These are phyloP conservation scores for Phylloporus rhodoxanthus DNA, from an alignment of 768 basidiomycete genomes.

Conservation along the genomic window DNA sequence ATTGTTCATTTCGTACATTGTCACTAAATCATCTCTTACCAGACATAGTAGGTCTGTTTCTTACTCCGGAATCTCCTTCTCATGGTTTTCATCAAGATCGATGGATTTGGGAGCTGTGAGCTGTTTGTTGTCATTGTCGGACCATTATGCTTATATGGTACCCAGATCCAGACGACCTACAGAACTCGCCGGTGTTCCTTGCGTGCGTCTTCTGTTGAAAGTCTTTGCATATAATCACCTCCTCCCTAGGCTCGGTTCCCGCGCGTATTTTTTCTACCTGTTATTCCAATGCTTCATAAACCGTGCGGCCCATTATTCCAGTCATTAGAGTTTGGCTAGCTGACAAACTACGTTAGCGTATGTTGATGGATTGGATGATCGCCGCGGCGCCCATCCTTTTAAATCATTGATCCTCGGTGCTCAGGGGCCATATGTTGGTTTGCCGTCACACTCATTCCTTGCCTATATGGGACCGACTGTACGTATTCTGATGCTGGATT, in stretches of 20 bases:
- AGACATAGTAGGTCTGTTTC: constrained; percentile 41
- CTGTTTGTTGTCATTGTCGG: constrained; percentile 5
- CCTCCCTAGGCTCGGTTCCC: constrained; percentile 59
- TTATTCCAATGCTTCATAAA: constrained; percentile 92
- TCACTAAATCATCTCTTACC: constrained; percentile 13
- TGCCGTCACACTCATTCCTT: constrained; percentile 78
- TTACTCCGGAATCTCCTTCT: not conserved
- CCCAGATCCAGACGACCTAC: constrained; percentile 76
- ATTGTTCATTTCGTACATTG: not conserved
- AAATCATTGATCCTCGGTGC: constrained; percentile 71
- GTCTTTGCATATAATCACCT: not conserved
- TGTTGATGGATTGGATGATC: constrained; percentile 67
- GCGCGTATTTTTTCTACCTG: constrained; percentile 89
- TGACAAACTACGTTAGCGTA: constrained; percentile 12
- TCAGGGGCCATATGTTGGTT: constrained; percentile 70
- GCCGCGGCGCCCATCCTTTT: constrained; percentile 55
- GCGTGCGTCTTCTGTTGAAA: constrained; percentile 37
- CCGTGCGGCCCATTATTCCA: constrained; percentile 37
- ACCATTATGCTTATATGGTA: not conserved
- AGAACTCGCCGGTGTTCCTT: constrained; percentile 65
- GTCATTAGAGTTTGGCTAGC: not conserved
- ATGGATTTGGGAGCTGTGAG: constrained; percentile 80
- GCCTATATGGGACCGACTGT: constrained; percentile 75
- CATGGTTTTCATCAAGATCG: constrained; percentile 45
- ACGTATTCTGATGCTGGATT: constrained; percentile 72